Conservation (phyloP, 208 protist species). For the Crithidia sp. region DNA sequence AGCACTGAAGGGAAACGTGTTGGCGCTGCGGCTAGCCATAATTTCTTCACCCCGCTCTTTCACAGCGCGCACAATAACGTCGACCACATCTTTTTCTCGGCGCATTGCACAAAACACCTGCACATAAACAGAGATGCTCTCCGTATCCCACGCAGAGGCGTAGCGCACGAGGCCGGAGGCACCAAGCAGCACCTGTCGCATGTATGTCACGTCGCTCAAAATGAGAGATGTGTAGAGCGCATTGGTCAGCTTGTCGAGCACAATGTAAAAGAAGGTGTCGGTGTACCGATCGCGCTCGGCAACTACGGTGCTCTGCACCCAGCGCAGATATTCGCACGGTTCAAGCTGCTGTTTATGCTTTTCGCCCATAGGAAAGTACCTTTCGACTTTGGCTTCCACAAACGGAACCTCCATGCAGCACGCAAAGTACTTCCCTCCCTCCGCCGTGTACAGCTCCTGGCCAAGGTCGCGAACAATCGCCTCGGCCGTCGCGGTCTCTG, state of each 20-base stretch:
- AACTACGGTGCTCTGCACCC: constrained; percentile 26
- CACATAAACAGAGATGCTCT: constrained; percentile 23
- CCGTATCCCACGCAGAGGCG: constrained; percentile 28
- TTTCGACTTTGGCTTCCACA: constrained; percentile 32
- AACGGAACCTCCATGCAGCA: constrained; percentile 39
- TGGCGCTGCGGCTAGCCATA: constrained; percentile 6
- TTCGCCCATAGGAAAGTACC: constrained; percentile 21
- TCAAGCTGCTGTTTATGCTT: constrained; percentile 10
- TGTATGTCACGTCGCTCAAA: constrained; percentile 17
- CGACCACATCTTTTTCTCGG: constrained; percentile 31
- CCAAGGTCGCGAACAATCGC: constrained; percentile 25
- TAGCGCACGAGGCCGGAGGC: constrained; percentile 21
- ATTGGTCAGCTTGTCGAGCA: constrained; percentile 28
- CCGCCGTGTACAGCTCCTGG: constrained; percentile 32
- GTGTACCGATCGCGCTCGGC: constrained; percentile 23
- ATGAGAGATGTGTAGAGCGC: constrained; percentile 31
- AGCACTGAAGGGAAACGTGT: constrained; percentile 17
- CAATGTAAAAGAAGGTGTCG: constrained; percentile 32
- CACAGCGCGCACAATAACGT: constrained; percentile 24
- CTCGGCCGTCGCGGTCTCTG: constrained; percentile 17
- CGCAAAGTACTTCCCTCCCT: constrained; percentile 30
- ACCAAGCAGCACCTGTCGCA: constrained; percentile 27
- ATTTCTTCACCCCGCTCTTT: constrained; percentile 24
- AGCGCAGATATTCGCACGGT: constrained; percentile 29
- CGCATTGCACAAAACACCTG: constrained; percentile 28